Base-by-base conservation (phyloP, 345 rosid genomes). In the Rhizophora apiculata region DNA sequence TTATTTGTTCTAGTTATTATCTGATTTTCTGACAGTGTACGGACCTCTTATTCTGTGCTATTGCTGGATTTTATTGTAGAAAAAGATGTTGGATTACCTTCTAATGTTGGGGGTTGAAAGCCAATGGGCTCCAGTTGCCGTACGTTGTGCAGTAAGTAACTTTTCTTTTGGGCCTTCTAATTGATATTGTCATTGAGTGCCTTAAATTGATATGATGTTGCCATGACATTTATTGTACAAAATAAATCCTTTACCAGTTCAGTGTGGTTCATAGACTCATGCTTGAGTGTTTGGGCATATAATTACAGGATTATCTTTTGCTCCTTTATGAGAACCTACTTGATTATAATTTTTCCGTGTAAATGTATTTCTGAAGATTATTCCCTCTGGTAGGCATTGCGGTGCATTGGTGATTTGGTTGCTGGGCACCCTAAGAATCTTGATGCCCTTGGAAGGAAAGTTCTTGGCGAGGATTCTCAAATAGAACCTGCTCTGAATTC, bases 401-500 rank as follows among this genome's bases (percentile, higher is more conserved):
- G 86, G 72, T 87, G 96, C 86, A 84, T 86, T 79, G 94, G 96
- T 69, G 89, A 90, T 78, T 77, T 95, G 75, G 70, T 95, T 83
- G 80, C 80, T 78, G 91, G 85, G 65, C 86, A 86, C 86, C 83
- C 92, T 49, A 87, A 86, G 81, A 92, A 90, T 76, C 85, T 79
- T 68, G 98, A 90, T 66, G 84, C 82, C 65, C 91, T 95, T 74
- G 86, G 85, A 60, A 90, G 91, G 81, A 92, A 95, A 88, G 85
- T 90, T 79, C 92, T 92, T 65, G 99, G 98, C 63, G 98, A 92
- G 80, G 89, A 85, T 68, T 85, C 85, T 62, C 99, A 90, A 82
- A 88, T 79, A 65, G 98, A 95, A 79, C 90, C 94, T 80, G 96
- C 96, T 72, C 79, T 95, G 83, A 95, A 89, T 84, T 92, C 96